Base-by-base conservation (phyloP, 1,284 basidiomycete species). In the Apiotrichum siamense region DNA sequence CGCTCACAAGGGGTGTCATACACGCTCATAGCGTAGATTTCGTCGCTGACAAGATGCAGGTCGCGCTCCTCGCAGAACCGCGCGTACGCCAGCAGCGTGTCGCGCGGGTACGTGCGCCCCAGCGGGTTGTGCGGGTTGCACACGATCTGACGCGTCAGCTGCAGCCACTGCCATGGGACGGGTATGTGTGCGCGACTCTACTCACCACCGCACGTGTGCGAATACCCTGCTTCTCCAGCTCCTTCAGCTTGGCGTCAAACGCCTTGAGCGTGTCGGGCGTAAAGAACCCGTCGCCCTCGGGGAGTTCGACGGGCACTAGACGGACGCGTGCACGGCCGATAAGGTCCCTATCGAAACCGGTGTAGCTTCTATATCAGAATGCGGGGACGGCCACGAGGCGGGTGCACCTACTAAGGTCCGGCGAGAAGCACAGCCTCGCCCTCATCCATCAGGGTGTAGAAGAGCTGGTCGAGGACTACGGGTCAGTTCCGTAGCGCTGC, bases 61-160 rank as follows among this genome's bases (percentile, higher is more conserved):
- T 75, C 69, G 49, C 70, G 69, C 50, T 70, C 64, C 52, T 77
- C 70, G 47, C 75, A 76, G 54, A 77, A 75, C 4, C 59, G 61
- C 35, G 66, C 67, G 53, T 77, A 77, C 10, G 62, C 74, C 9
- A 76, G 57, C 1, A 77, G 64, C 1, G 73, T 73, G 20, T 73
- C 67, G 13, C 69, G 67, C 4, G 72, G 53, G 54, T 76, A 70
- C 12, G 70, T 68, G 44, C 67, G 52, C n/a, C 72, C 75, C 0
- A 74, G 62, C 1, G 75, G 76, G 56, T 77, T 77, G 51, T 75
- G 72, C 2, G 76, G 75, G 48, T 76, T 77, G 46, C 71, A 73
- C 0, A 76, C 54, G 45, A 77, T 69, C 65, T 66, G 49, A 18
- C 7, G 33, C 15, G 25, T 50, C 25, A 50, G 40, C 25, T 33